Evolutionary conservation across 1,139 yeast genomes (phyloP).

Genomic region (Scheffersomyces titani): DNA sequence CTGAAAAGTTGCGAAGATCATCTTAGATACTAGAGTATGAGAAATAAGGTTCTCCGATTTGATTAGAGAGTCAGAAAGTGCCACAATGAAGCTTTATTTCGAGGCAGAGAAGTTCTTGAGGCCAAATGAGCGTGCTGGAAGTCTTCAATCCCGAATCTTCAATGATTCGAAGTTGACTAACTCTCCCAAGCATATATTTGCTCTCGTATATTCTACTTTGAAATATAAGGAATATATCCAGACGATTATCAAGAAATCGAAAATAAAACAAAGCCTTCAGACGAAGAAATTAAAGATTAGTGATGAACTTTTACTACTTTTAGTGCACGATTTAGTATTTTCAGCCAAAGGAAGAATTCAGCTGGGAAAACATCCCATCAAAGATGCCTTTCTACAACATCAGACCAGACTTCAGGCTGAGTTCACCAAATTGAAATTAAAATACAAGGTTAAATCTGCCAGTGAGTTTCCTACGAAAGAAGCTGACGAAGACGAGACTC

Average conservation of each 20-base stretch:
- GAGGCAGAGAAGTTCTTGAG: slow-evolving; percentile 56
- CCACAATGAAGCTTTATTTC: slow-evolving; percentile 58
- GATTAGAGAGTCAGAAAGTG: not conserved
- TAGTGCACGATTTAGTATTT: slow-evolving; percentile 81
- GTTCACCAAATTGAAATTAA: slow-evolving; percentile 71
- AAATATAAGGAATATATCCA: slow-evolving; percentile 65
- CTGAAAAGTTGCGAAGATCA: not conserved
- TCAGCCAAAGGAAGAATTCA: slow-evolving; percentile 80
- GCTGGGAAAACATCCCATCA: slow-evolving; percentile 85
- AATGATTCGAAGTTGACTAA: slow-evolving; percentile 38
- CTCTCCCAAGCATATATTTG: slow-evolving; percentile 79
- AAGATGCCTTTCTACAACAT: slow-evolving; percentile 75
- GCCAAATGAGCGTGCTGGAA: slow-evolving; percentile 31
- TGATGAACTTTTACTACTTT: slow-evolving; percentile 54
- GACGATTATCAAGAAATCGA: slow-evolving; percentile 64
- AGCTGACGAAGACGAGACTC: slow-evolving; percentile 61
- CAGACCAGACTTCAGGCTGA: slow-evolving; percentile 84
- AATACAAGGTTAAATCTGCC: slow-evolving; percentile 52
- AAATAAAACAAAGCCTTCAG: slow-evolving; percentile 48
- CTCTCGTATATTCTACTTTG: slow-evolving; percentile 76
- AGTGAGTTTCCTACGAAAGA: slow-evolving; percentile 36
- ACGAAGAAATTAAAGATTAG: slow-evolving; percentile 40
- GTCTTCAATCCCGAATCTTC: slow-evolving; percentile 70
- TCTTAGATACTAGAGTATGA: not conserved
- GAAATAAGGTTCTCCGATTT: not conserved